Evolutionary conservation across 2,329 filamentous ascomycete genomes (phyloP).

Genomic region (Monilinia fructigena): DNA sequence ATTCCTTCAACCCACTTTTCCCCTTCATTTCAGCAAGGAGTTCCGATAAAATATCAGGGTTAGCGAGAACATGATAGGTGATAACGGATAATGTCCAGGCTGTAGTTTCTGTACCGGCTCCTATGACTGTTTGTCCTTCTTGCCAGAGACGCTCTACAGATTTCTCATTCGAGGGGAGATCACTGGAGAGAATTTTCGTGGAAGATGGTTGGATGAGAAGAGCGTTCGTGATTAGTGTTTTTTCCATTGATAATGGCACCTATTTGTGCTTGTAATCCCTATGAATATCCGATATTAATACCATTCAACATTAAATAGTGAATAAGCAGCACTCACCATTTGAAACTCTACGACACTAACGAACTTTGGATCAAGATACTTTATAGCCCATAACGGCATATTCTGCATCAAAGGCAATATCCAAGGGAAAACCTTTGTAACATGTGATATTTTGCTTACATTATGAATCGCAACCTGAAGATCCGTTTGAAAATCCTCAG

Average conservation of each 20-base stretch:
- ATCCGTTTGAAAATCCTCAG: conserved; percentile 17
- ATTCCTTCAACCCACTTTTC: conserved; percentile 26
- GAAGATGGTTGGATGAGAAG: conserved; percentile 34
- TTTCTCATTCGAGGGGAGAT: conserved; percentile 43
- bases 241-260: conserved; percentile 15
- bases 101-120: conserved; percentile 44
- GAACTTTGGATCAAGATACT: conserved; percentile 1
- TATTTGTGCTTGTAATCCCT: conserved; percentile 42
- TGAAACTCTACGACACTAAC: conserved; percentile 11
- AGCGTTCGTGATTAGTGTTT: conserved; percentile 21
- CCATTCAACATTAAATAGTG: background rate
- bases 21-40: conserved; percentile 42
- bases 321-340: conserved; percentile 17
- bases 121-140: conserved; percentile 39
- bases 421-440: conserved; percentile 11
- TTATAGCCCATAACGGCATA: background rate
- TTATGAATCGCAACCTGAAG: conserved; percentile 5
- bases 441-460: conserved; percentile 19
- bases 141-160: conserved; percentile 37
- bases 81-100: conserved; percentile 40
- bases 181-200: conserved; percentile 33
- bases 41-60: conserved; percentile 36
- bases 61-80: conserved; percentile 42
- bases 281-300: background rate
- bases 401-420: conserved; percentile 14